Evolutionary conservation across 2,329 filamentous ascomycete species (phyloP).

Genomic region (Trichophyton benhamiae): DNA sequence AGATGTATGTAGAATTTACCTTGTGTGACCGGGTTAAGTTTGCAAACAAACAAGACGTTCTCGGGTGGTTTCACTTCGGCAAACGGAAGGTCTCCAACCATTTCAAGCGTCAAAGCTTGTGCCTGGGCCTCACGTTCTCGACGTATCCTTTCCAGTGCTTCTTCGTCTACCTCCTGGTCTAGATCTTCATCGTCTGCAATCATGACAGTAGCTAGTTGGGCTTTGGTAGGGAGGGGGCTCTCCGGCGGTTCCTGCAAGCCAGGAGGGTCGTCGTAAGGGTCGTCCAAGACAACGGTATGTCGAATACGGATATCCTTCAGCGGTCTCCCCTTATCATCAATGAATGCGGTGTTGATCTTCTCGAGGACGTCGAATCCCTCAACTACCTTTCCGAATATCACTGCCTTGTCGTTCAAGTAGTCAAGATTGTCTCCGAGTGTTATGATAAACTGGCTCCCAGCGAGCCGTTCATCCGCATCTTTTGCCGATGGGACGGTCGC

Average conservation of each 20-base stretch:
- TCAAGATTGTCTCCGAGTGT: conserved; percentile 83
- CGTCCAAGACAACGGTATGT: conserved; percentile 83
- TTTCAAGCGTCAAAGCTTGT: conserved; percentile 87
- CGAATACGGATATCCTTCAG: conserved; percentile 90
- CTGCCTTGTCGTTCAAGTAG: conserved; percentile 83
- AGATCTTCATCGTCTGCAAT: conserved; percentile 82
- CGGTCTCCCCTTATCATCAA: conserved; percentile 73
- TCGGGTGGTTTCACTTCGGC: conserved; percentile 95
- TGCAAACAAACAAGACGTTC: conserved; percentile 96
- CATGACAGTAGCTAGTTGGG: conserved; percentile 78
- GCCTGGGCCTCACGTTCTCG: conserved; percentile 84
- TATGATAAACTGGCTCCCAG: conserved; percentile 86
- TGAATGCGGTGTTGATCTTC: conserved; percentile 81
- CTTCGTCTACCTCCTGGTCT: conserved; percentile 66
- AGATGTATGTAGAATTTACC: conserved; percentile 26
- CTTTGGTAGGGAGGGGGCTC: conserved; percentile 69
- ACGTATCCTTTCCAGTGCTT: conserved; percentile 63
- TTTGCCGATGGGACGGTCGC: conserved; percentile 68
- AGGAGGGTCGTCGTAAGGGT: conserved; percentile 74
- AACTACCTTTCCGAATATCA: conserved; percentile 87
- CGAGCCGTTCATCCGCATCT: conserved; percentile 70
- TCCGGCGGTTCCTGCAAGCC: conserved; percentile 64
- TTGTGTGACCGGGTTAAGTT: conserved; percentile 89
- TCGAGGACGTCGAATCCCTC: conserved; percentile 91
- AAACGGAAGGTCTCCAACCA: conserved; percentile 95